A percentile compares a stretch with the other conserved stretches of the same genome.
Conservation (phyloP, 176 grass and related monocot species). For the Cymbopogon citratus region DNA sequence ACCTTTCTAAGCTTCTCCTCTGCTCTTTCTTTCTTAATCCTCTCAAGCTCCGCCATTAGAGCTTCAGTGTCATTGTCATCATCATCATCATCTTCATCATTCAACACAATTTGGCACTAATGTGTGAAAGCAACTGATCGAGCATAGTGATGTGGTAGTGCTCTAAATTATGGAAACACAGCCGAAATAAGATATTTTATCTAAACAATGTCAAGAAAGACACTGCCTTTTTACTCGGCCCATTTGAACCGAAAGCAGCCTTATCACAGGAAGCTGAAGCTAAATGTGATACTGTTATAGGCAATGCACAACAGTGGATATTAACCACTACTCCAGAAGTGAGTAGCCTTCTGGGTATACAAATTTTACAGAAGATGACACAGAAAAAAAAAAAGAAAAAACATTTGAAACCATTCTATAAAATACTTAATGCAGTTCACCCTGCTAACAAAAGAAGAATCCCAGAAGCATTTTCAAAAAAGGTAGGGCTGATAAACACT, state of each 20-base stretch:
- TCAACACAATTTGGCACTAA: constrained; percentile 20
- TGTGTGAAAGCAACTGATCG: neutral
- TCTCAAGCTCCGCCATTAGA: constrained; percentile 86
- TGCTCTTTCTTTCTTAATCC: constrained; percentile 83
- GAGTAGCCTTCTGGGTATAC: no score
- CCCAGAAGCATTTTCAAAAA: neutral
- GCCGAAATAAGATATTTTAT: neutral
- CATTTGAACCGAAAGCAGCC: neutral
- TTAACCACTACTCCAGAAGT: no score
- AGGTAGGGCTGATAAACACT: neutral
- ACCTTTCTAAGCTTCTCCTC: constrained; percentile 88
- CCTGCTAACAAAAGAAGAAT: neutral
- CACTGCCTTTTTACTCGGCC: neutral
- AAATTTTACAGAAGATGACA: neutral
- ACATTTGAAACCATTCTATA: neutral
- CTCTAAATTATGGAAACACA: neutral
- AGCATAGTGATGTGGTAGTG: neutral
- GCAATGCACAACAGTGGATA: neutral
- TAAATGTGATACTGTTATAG: neutral
- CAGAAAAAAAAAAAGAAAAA: neutral
- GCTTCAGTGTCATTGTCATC: constrained; percentile 71
- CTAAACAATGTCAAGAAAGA: neutral
- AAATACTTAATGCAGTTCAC: neutral
- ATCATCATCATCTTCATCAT: constrained; percentile 42
- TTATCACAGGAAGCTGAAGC: neutral